A percentile compares a stretch with the other conserved stretches of the same genome.
Conservation (phyloP, 495 filamentous ascomycete species). For the Pseudoneurospora amorphoporcata region DNA sequence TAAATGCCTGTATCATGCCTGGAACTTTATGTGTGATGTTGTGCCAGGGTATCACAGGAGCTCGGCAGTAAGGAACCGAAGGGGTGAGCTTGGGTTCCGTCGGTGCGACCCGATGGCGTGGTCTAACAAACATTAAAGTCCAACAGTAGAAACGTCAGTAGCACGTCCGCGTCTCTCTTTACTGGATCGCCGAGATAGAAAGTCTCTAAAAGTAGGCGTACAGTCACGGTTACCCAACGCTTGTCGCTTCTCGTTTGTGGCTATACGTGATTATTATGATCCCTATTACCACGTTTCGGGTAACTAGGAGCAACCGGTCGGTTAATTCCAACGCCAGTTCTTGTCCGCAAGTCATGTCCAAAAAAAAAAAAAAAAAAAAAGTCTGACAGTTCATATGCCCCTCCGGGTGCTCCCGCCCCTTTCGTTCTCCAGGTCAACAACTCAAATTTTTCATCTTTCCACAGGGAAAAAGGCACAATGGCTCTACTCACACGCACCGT, state of each 20-base stretch:
- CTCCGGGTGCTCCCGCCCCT: background rate
- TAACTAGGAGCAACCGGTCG: background rate
- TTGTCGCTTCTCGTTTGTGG: background rate
- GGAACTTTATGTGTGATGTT: background rate
- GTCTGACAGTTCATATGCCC: background rate
- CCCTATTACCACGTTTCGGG: background rate
- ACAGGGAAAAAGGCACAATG: background rate
- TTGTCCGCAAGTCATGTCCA: background rate
- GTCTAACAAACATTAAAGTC: background rate
- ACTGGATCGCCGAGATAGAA: background rate
- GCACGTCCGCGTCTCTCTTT: background rate
- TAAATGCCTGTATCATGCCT: background rate
- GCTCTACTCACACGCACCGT: background rate
- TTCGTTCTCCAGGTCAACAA: background rate
- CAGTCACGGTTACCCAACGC: background rate
- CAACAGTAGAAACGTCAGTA: background rate
- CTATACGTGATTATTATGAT: background rate
- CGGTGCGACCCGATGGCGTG: background rate
- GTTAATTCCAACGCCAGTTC: background rate
- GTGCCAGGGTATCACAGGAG: background rate
- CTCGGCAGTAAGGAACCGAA: background rate
- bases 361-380: background rate
- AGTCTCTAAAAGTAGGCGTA: background rate
- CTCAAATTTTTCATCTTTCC: background rate
- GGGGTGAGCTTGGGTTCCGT: background rate